Evolutionary conservation across 2,329 filamentous ascomycete species (phyloP), one percentile per base, ranked within the genome.

Genomic region (Fusarium nurragi): DNA sequence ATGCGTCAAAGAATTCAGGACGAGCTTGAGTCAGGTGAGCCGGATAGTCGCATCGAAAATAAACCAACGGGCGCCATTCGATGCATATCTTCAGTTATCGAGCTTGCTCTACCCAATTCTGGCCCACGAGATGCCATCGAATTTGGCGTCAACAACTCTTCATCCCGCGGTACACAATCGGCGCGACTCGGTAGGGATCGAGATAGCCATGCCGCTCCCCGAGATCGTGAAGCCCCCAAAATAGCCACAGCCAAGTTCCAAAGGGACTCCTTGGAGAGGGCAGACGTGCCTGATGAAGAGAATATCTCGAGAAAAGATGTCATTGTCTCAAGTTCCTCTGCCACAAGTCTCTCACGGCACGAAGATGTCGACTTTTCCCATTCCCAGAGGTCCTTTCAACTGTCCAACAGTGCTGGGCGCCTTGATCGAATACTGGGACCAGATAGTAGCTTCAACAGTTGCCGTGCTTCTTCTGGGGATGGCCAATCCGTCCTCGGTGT

Each of bases 1-100:
- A 82, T 84, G 73, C 81, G 83, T 45, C 83, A 81, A 65, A 80
- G 84, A 60, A 87, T 88, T n/a, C 83, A 84, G 60, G 81, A 86
- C 39, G 86, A 88, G 65, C 76, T 88, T 5, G 79, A 82, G 41
- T 80, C 74, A 36, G 84, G 85, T 34, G 74, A 78, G 32, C 70
- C 73, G 11, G 76, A 77, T 43, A 77, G 79, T 18, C 73, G 76
- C 18, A 55, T 65, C 2, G 76, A 71, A 37, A 69, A 71, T 6
- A 67, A 58, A 13, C 74, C 75, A 12, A 65, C 62, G 14, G 63
- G 67, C 19, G 73, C 65, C n/a, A 70, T 65, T 40, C 67, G 52
- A 39, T 64, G 68, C 23, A 54, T 67, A 21, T 73, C 69, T 18
- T 63, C 73, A 13, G 68, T 72, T 7, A 67, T 72, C 28, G 74